These are phyloP conservation scores for Euryodendron excelsum DNA, from an alignment of 148 eudicot genomes.

Conservation along the genomic window DNA sequence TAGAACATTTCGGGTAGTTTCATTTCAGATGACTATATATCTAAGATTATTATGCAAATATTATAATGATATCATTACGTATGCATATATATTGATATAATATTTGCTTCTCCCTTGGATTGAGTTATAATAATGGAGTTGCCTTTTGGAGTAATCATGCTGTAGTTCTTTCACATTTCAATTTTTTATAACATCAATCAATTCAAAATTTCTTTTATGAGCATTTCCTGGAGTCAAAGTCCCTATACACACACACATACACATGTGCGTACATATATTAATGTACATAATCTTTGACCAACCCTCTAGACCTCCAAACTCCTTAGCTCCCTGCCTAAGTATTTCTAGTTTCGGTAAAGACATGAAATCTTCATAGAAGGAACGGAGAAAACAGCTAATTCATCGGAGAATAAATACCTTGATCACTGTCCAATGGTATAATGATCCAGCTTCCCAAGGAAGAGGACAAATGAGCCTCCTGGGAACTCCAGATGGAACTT, in stretches of 20 bases:
- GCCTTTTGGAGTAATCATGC: neutral
- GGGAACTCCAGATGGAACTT: conserved; percentile 67
- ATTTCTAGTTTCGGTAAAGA: neutral
- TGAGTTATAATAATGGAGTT: neutral
- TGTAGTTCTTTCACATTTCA: neutral
- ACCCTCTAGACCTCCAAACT: too few relatives aligned
- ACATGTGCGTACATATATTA: too few relatives aligned
- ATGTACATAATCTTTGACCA: neutral
- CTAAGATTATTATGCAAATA: neutral
- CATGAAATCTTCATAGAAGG: neutral
- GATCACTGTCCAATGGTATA: conserved; percentile 69
- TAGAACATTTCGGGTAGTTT: neutral
- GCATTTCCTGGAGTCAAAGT: neutral
- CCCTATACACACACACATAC: neutral
- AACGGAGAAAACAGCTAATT: neutral
- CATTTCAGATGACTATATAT: neutral
- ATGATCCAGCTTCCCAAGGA: conserved; percentile 75
- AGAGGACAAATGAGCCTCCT: conserved; percentile 72
- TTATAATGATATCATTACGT: neutral
- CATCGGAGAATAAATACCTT: conserved; percentile 37
- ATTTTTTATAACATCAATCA: too few relatives aligned
- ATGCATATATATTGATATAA: neutral
- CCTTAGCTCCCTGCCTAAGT: too few relatives aligned
- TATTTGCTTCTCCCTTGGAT: too few relatives aligned
- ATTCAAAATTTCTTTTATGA: neutral